Evolutionary conservation across 2,329 filamentous ascomycete genomes (phyloP).

Genomic region (Epichloe elymi): DNA sequence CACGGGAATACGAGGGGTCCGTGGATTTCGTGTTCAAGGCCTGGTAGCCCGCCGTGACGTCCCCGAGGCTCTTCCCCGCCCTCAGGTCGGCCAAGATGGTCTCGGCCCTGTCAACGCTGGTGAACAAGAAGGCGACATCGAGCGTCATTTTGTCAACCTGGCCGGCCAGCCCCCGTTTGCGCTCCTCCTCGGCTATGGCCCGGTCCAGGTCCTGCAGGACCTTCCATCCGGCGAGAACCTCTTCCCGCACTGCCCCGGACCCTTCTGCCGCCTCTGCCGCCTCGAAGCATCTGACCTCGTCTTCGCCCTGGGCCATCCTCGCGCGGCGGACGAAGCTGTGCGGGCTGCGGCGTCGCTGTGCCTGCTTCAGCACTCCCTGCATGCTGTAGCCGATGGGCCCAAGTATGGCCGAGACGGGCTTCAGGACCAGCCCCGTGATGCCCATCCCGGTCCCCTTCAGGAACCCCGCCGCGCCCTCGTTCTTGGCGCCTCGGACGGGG

Average conservation of each 20-base stretch:
- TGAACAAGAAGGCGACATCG: slow-evolving; percentile 25
- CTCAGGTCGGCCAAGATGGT: slow-evolving; percentile 31
- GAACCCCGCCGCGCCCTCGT: slow-evolving; percentile 33
- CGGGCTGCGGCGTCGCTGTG: slow-evolving; percentile 38
- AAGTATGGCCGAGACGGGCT: slow-evolving; percentile 48
- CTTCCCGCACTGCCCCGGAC: slow-evolving; percentile 10
- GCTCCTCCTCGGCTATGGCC: slow-evolving; percentile 15
- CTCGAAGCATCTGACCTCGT: slow-evolving; percentile 26
- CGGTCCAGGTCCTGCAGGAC: slow-evolving; percentile 19
- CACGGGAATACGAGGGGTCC: neutral
- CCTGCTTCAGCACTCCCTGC: slow-evolving; percentile 51
- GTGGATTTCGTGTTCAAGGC: slow-evolving; percentile 4
- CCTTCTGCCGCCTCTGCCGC: slow-evolving; percentile 21
- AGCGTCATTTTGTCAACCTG: slow-evolving; percentile 17
- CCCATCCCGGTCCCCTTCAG: slow-evolving; percentile 49
- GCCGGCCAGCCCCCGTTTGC: slow-evolving; percentile 26
- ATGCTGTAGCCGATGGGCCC: slow-evolving; percentile 49
- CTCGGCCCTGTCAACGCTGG: slow-evolving; percentile 34
- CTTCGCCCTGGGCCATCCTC: slow-evolving; percentile 44
- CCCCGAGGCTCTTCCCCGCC: slow-evolving; percentile 25
- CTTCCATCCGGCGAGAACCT: slow-evolving; percentile 20
- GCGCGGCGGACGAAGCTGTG: slow-evolving; percentile 40
- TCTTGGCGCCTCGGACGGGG: slow-evolving; percentile 42
- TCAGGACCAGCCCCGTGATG: slow-evolving; percentile 49
- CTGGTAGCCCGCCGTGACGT: slow-evolving; percentile 7